Conservation (phyloP, 2,329 filamentous ascomycete species). For the Scleromitrula shiraiana region DNA sequence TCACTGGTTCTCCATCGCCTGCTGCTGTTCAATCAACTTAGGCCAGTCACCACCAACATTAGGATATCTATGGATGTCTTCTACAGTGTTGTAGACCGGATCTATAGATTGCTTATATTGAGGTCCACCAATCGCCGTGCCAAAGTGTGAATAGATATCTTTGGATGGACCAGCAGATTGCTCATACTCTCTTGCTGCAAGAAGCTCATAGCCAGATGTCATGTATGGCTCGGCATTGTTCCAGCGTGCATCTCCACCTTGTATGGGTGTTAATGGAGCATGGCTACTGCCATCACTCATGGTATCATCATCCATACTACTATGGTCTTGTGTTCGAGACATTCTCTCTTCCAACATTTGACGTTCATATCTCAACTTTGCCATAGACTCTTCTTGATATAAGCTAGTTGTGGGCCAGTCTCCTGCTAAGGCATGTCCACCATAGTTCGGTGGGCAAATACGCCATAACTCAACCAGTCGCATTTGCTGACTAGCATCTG, state of each 20-base stretch:
- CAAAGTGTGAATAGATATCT: constrained; percentile 39
- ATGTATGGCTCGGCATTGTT: constrained; percentile 58
- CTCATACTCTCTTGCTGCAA: constrained; percentile 58
- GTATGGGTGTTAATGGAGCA: constrained; percentile 38
- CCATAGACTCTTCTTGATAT: constrained; percentile 46
- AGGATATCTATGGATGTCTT: constrained; percentile 20
- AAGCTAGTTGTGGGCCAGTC: constrained; percentile 49
- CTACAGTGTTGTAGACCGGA: constrained; percentile 50
- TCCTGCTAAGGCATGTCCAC: constrained; percentile 45
- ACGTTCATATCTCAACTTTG: constrained; percentile 52
- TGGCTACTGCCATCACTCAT: constrained; percentile 30
- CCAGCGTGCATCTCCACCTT: constrained; percentile 48
- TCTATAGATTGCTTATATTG: constrained; percentile 53
- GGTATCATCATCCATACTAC: constrained; percentile 37
- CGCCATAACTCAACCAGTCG: constrained; percentile 14
- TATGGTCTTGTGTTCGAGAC: constrained; percentile 32
- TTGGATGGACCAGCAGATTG: constrained; percentile 36
- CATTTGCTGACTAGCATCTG: constrained; percentile 58
- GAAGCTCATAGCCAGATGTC: constrained; percentile 66
- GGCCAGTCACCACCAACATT: constrained; percentile 24
- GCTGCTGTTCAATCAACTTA: constrained; percentile 18
- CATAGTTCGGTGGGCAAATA: constrained; percentile 41
- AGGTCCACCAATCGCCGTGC: constrained; percentile 32
- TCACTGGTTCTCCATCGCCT: constrained; percentile 28
- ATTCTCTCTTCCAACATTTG: constrained; percentile 35